Percentiles rank a stretch among this genome's conserved stretches.
Evolutionary conservation across 805 yeast genomes (phyloP).

Genomic region (Trichomonascus vanleenenianus): DNA sequence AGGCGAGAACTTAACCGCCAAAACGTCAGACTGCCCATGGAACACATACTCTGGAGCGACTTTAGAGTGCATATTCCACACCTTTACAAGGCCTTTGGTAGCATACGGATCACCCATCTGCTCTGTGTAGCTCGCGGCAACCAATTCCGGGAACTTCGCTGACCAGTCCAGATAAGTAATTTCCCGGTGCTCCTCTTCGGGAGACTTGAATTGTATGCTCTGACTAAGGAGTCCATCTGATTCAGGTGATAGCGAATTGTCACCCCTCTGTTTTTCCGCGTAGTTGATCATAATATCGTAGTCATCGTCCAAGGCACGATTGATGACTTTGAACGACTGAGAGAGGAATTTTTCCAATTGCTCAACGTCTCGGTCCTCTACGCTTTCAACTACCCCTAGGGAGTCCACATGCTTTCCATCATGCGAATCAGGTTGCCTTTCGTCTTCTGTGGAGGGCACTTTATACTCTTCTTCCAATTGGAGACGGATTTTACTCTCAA

Average conservation of each 20-base stretch:
- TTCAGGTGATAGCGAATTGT: slow-evolving; percentile 1
- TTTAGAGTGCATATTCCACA: slow-evolving; percentile 32
- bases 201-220: slow-evolving; percentile 15
- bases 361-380: neutral
- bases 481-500: neutral
- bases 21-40: slow-evolving; percentile 35
- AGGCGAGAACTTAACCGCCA: slow-evolving; percentile 36
- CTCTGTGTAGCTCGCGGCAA: slow-evolving; percentile 28
- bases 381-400: too few species aligned
- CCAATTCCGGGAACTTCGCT: slow-evolving; percentile 28
- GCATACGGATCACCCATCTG: slow-evolving; percentile 16
- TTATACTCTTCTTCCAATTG: slow-evolving; percentile 5
- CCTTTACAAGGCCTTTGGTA: slow-evolving; percentile 25
- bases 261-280: slow-evolving; percentile 4
- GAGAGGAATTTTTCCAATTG: slow-evolving; percentile 19
- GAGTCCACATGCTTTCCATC: too few species aligned
- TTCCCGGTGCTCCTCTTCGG: slow-evolving; percentile 20
- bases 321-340: slow-evolving; percentile 27
- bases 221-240: slow-evolving; percentile 10
- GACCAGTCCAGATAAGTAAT: slow-evolving; percentile 32
- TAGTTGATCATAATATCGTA: slow-evolving; percentile 28
- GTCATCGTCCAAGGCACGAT: slow-evolving; percentile 24
- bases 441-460: neutral
- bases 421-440: neutral
- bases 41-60: slow-evolving; percentile 36